phyloP scores from a whole-genome alignment of 352 stramenopile species.

The Pythium brachiatum region DNA sequence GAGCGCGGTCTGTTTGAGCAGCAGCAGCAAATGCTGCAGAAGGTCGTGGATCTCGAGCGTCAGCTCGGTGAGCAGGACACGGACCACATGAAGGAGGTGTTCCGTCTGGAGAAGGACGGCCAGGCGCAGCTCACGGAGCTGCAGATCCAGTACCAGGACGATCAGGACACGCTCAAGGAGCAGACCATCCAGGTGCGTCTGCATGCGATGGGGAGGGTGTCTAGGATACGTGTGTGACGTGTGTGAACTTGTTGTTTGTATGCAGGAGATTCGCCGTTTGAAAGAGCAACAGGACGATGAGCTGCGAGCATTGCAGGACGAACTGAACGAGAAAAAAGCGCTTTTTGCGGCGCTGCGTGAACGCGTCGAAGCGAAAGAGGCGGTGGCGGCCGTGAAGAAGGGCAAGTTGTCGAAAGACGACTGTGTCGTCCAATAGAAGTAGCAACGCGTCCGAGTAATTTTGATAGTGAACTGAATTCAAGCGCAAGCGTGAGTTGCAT shows the following conservation, averaged over 20 bases:
- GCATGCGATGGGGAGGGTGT: neutral
- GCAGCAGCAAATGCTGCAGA: slow-evolving; percentile 60
- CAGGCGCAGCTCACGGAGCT: slow-evolving; percentile 43
- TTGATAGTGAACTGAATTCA: slow-evolving; percentile 1
- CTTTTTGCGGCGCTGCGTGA: slow-evolving; percentile 46
- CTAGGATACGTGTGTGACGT: neutral
- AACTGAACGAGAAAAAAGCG: slow-evolving; percentile 53
- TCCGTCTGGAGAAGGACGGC: slow-evolving; percentile 55
- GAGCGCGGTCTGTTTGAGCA: slow-evolving; percentile 60
- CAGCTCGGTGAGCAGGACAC: slow-evolving; percentile 63
- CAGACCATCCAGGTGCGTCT: slow-evolving; percentile 44
- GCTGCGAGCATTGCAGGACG: slow-evolving; percentile 36
- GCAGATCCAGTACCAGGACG: slow-evolving; percentile 42
- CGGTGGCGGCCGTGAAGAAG: slow-evolving; percentile 34
- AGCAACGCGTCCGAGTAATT: neutral
- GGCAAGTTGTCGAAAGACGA: slow-evolving; percentile 50
- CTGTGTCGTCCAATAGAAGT: slow-evolving; percentile 48
- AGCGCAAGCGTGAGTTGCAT: neutral
- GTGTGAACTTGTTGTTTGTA: slow-evolving; percentile 12
- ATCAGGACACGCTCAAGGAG: slow-evolving; percentile 63
- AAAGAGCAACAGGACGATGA: slow-evolving; percentile 65
- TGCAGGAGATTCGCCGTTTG: slow-evolving; percentile 54
- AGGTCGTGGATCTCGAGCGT: slow-evolving; percentile 60
- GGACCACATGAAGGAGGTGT: slow-evolving; percentile 63
- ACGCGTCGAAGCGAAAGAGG: slow-evolving; percentile 51